phyloP scores from a whole-genome alignment of 129 eudicot genomes.

The Saussurea involucrata region DNA sequence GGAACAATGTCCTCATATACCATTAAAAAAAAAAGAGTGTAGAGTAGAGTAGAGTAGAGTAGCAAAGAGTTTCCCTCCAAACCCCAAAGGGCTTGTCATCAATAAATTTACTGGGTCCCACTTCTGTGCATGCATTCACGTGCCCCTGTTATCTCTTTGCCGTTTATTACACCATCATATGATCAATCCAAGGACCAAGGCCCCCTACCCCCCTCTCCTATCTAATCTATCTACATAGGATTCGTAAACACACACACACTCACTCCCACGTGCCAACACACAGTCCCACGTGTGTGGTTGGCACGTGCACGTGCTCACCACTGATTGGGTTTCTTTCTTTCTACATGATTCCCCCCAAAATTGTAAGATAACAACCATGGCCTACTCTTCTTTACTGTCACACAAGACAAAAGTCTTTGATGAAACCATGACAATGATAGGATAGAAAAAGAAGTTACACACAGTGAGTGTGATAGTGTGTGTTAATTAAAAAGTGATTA shows the following conservation, averaged over 20 bases:
- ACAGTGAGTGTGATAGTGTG: background rate
- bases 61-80: background rate
- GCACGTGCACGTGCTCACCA: conserved; percentile 50
- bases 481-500: conserved; percentile 14
- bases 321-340: conserved; percentile 29
- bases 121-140: conserved; percentile 35
- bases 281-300: conserved; percentile 62
- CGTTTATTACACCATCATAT: conserved; percentile 39
- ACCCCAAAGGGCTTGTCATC: background rate
- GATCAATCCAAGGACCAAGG: conserved; percentile 11
- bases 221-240: conserved; percentile 31
- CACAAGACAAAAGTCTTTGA: conserved; percentile 60
- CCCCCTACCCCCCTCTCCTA: background rate
- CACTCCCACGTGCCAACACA: conserved; percentile 32
- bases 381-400: conserved; percentile 35
- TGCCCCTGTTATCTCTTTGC: conserved; percentile 33
- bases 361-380: conserved; percentile 7
- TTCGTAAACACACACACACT: conserved; percentile 25
- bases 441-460: conserved; percentile 6
- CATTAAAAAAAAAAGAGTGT: no score
- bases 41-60: no score
- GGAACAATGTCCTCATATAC: no score
- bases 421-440: conserved; percentile 37
- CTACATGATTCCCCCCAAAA: background rate
- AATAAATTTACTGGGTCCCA: conserved; percentile 36